Evolutionary conservation across 768 basidiomycete species (phyloP).

Genomic region (Porphyrellus cyaneotinctus): DNA sequence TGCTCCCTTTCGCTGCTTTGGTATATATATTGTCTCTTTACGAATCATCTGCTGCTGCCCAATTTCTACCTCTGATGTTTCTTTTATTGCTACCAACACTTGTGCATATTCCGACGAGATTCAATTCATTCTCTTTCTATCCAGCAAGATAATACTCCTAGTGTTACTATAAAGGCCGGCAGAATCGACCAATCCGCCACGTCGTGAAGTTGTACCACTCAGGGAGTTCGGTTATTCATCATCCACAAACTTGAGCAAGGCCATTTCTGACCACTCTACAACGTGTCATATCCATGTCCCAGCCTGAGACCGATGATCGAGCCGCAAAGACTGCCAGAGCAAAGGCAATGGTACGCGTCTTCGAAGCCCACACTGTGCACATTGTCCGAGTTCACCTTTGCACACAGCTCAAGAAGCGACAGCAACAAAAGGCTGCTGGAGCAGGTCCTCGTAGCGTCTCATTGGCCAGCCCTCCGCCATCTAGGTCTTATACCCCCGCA

Average conservation of each 20-base stretch:
- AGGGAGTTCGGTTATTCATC: neutral
- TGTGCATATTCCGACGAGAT: conserved; percentile 44
- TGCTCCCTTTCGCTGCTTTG: conserved; percentile 32
- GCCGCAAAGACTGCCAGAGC: conserved; percentile 80
- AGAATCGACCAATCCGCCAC: neutral
- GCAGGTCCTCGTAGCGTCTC: conserved; percentile 33
- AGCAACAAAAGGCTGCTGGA: conserved; percentile 56
- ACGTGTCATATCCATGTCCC: conserved; percentile 18
- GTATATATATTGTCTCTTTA: conserved; percentile 37
- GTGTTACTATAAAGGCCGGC: neutral
- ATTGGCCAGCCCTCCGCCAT: conserved; percentile 43
- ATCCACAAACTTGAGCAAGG: neutral
- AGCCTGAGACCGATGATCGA: conserved; percentile 64
- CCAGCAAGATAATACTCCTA: neutral
- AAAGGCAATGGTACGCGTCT: conserved; percentile 65
- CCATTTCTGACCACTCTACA: conserved; percentile 2
- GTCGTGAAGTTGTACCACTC: neutral
- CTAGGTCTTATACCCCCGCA: conserved; percentile 51
- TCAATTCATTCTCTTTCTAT: conserved; percentile 33
- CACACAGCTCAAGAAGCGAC: conserved; percentile 73
- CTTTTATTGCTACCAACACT: conserved; percentile 35
- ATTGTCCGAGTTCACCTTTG: conserved; percentile 1
- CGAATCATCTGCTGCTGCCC: conserved; percentile 30
- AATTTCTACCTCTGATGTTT: conserved; percentile 33
- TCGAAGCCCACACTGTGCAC: neutral